These are phyloP conservation scores for Cetraspora pellucida DNA, from an alignment of 192 early-diverging fungal genomes.

Conservation along the genomic window DNA sequence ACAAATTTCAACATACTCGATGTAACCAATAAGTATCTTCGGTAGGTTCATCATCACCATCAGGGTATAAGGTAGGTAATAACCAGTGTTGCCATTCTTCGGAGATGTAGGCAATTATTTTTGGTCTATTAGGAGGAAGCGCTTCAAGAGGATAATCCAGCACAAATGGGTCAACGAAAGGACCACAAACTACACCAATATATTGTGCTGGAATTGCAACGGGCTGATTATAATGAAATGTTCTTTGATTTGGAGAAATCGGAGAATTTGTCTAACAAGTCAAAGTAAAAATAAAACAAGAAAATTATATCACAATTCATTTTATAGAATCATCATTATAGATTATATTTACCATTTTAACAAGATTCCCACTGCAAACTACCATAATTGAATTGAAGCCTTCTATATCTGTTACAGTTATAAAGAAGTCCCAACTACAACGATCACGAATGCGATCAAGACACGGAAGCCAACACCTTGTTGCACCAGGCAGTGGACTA, in stretches of 20 bases:
- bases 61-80: background rate
- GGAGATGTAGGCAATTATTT: background rate
- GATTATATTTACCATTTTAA: slow-evolving; percentile 50
- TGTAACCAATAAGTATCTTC: slow-evolving; percentile 14
- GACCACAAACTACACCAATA: slow-evolving; percentile 74
- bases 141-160: slow-evolving; percentile 8
- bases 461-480: slow-evolving; percentile 81
- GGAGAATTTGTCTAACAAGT: slow-evolving; percentile 56
- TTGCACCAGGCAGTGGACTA: slow-evolving; percentile 63
- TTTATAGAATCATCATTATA: background rate
- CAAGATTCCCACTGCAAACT: slow-evolving; percentile 70
- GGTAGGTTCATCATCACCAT: background rate
- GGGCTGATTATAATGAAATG: slow-evolving; percentile 70
- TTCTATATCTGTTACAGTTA: slow-evolving; percentile 64
- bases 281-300: background rate
- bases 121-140: background rate
- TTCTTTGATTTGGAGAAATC: slow-evolving; percentile 55
- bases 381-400: slow-evolving; percentile 56
- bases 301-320: background rate
- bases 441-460: slow-evolving; percentile 65
- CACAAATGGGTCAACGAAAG: slow-evolving; percentile 41
- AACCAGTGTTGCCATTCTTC: background rate
- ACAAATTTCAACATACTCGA: background rate
- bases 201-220: slow-evolving; percentile 70
- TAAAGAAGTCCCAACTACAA: slow-evolving; percentile 81